These are phyloP conservation scores for Coniochaeta prunicola DNA, from an alignment of 2,329 filamentous ascomycete species.

Conservation along the genomic window DNA sequence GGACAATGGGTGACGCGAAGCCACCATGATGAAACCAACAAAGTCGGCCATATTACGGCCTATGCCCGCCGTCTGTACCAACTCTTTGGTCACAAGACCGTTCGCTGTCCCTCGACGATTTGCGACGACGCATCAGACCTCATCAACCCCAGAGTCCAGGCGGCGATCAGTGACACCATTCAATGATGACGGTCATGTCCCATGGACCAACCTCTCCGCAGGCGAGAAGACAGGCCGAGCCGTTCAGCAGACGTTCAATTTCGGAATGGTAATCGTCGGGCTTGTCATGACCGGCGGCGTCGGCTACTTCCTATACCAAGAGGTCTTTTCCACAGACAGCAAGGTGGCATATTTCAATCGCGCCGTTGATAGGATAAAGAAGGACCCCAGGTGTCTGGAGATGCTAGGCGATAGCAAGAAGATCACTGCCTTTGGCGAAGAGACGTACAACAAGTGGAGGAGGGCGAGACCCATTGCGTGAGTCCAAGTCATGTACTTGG, in stretches of 20 bases:
- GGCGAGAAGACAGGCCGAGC: conserved; percentile 76
- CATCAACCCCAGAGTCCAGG: conserved; percentile 34
- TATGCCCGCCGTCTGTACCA: conserved; percentile 16
- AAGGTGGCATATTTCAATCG: conserved; percentile 85
- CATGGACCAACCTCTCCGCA: conserved; percentile 69
- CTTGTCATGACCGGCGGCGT: conserved; percentile 72
- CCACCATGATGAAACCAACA: conserved; percentile 39
- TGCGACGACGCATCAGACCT: conserved; percentile 50
- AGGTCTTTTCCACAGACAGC: conserved; percentile 79
- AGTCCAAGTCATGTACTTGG: conserved; percentile 11
- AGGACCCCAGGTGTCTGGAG: conserved; percentile 61
- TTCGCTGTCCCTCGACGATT: conserved; percentile 38
- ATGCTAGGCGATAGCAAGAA: conserved; percentile 68
- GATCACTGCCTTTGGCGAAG: conserved; percentile 76
- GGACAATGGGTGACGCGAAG: conserved; percentile 26
- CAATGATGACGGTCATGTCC: conserved; percentile 76
- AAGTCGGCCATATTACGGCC: conserved; percentile 27
- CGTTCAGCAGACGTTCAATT: conserved; percentile 86
- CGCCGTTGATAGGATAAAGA: conserved; percentile 71
- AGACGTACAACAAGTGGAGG: conserved; percentile 76
- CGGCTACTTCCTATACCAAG: conserved; percentile 68
- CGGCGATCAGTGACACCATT: conserved; percentile 72
- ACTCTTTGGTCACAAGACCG: background rate
- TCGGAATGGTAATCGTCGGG: conserved; percentile 69
- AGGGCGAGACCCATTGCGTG: conserved; percentile 56